phyloP scores from a whole-genome alignment of 1,284 basidiomycete genomes.

The Violaceomyces palustris region DNA sequence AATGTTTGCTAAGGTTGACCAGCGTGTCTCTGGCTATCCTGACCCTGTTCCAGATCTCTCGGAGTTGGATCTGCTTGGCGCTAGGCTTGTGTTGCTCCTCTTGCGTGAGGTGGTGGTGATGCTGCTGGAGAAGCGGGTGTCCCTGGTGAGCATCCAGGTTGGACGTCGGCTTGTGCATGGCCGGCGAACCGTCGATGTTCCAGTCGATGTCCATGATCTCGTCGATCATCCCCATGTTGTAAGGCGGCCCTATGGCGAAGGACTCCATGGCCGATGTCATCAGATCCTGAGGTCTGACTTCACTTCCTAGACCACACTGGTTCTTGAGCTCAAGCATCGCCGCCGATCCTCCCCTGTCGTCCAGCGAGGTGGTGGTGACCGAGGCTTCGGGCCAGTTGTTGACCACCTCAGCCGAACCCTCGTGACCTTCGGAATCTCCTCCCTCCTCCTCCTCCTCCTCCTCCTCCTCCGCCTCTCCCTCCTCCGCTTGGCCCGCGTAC shows the following conservation, averaged over 20 bases:
- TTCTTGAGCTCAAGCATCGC: too few relatives aligned
- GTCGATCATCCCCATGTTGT: too few relatives aligned
- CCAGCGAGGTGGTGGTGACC: too few relatives aligned
- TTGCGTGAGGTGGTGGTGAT: not conserved
- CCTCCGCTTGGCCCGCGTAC: constrained; percentile 9
- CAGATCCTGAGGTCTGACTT: too few relatives aligned
- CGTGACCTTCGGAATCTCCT: not conserved
- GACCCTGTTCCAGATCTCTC: constrained; percentile 38
- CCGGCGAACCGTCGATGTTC: too few relatives aligned
- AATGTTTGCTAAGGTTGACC: constrained; percentile 32
- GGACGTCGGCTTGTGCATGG: not conserved
- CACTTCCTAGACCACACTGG: too few relatives aligned
- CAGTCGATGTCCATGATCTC: constrained; percentile 2
- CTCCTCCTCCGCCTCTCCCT: constrained; percentile 3
- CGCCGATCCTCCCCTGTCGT: too few relatives aligned
- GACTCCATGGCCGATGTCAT: too few relatives aligned
- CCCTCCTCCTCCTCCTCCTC: constrained; percentile 1
- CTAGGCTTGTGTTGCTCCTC: too few relatives aligned
- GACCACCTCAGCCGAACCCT: not conserved
- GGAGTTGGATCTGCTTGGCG: constrained; percentile 26
- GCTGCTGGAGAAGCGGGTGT: not conserved
- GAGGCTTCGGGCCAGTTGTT: too few relatives aligned
- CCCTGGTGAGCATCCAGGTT: constrained; percentile 1
- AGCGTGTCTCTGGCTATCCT: constrained; percentile 37
- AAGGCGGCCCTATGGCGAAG: too few relatives aligned